These are phyloP conservation scores for Xylariaceae sp. DNA, from an alignment of 2,329 filamentous ascomycete genomes.

Conservation along the genomic window DNA sequence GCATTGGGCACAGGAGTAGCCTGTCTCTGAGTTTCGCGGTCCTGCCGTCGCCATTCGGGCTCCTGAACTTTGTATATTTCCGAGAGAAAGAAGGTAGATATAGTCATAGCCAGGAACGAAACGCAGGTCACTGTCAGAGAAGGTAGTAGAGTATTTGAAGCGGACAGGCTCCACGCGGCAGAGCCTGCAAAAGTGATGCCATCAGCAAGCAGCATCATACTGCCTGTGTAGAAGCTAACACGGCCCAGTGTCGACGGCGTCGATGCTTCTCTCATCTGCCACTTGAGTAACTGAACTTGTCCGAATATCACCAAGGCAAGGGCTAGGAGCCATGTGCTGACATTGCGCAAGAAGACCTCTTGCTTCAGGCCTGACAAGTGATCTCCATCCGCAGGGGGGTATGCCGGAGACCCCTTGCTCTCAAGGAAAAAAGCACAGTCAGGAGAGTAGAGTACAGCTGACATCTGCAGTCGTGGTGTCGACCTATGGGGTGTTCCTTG, in stretches of 20 bases:
- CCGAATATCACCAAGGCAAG: slow-evolving; percentile 54
- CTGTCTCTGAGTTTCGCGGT: slow-evolving; percentile 34
- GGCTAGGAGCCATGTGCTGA: slow-evolving; percentile 56
- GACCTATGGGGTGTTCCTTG: slow-evolving; percentile 53
- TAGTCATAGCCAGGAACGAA: slow-evolving; percentile 53
- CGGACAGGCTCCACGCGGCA: slow-evolving; percentile 53
- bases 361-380: slow-evolving; percentile 59
- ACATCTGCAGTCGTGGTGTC: slow-evolving; percentile 58
- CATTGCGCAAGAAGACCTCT: slow-evolving; percentile 53
- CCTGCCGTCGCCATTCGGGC: slow-evolving; percentile 47
- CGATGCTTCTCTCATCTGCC: slow-evolving; percentile 62
- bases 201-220: slow-evolving; percentile 60
- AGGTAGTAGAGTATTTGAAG: slow-evolving; percentile 53
- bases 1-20: slow-evolving; percentile 24
- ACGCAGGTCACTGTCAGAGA: slow-evolving; percentile 51
- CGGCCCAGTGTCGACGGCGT: slow-evolving; percentile 65
- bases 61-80: slow-evolving; percentile 61
- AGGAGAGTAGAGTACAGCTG: slow-evolving; percentile 61
- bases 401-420: slow-evolving; percentile 58
- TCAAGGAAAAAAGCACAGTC: slow-evolving; percentile 65
- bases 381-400: slow-evolving; percentile 45
- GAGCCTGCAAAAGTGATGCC: slow-evolving; percentile 55
- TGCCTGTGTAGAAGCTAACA: slow-evolving; percentile 60
- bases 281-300: slow-evolving; percentile 60
- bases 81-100: slow-evolving; percentile 55